These are phyloP conservation scores for Athelia sp. DNA, from an alignment of 1,284 basidiomycete species.

Conservation along the genomic window DNA sequence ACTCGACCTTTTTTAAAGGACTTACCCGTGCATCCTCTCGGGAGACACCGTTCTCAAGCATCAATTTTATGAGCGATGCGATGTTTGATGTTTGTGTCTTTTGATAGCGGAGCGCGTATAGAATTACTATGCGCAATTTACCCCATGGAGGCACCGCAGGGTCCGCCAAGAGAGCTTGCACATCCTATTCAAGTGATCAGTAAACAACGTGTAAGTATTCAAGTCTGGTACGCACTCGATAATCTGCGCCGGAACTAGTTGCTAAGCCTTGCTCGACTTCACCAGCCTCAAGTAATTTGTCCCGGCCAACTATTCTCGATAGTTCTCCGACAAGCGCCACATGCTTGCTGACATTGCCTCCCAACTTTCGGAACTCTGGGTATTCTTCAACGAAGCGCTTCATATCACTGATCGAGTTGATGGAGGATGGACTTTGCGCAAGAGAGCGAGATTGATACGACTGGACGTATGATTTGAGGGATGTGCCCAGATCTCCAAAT, in stretches of 20 bases:
- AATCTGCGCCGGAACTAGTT: conserved; percentile 85
- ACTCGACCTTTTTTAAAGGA: conserved; percentile 8
- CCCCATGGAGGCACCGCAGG: conserved; percentile 67
- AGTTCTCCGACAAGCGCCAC: conserved; percentile 96
- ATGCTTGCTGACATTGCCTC: conserved; percentile 98
- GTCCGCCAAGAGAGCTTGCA: conserved; percentile 72
- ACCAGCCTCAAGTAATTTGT: conserved; percentile 84
- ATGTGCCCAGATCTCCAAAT: conserved; percentile 94
- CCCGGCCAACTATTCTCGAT: conserved; percentile 82
- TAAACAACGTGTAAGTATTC: conserved; percentile 3
- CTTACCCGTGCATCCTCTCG: conserved; percentile 80
- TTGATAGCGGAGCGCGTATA: conserved; percentile 95
- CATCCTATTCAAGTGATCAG: conserved; percentile 48
- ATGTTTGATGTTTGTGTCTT: conserved; percentile 87
- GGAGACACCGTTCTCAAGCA: conserved; percentile 79
- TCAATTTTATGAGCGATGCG: conserved; percentile 74
- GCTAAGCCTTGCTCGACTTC: conserved; percentile 97
- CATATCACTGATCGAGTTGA: conserved; percentile 97
- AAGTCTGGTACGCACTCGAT: conserved; percentile 52
- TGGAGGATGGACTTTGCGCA: conserved; percentile 72
- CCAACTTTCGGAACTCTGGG: conserved; percentile 94
- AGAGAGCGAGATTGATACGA: conserved; percentile 89
- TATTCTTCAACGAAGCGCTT: conserved; percentile 98
- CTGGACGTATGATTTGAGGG: conserved; percentile 90
- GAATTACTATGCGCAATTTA: conserved; percentile 90